Evolutionary conservation across 2,329 filamentous ascomycete species (phyloP).

Genomic region (Calonectria montana): DNA sequence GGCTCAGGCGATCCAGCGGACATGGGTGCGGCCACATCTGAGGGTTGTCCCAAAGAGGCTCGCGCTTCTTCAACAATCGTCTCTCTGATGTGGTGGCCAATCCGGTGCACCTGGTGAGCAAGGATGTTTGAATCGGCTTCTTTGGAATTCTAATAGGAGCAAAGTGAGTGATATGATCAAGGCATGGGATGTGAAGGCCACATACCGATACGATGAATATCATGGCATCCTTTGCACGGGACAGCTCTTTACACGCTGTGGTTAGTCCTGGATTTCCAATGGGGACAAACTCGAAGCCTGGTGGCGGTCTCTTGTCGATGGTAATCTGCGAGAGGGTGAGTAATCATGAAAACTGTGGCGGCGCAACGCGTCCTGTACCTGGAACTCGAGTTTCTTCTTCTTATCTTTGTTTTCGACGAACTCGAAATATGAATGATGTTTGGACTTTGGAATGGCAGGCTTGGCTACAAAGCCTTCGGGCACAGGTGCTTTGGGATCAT

Average conservation of each 20-base stretch:
- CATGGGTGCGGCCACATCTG: constrained; percentile 30
- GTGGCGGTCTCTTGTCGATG: constrained; percentile 62
- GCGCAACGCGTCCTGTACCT: constrained; percentile 58
- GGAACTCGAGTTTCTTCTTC: constrained; percentile 72
- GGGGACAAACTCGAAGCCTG: constrained; percentile 72
- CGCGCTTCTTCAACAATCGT: constrained; percentile 69
- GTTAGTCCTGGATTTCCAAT: constrained; percentile 72
- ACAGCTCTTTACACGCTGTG: constrained; percentile 72
- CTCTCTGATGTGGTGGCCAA: constrained; percentile 70
- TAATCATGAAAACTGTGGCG: constrained; percentile 33
- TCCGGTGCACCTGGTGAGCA: constrained; percentile 66
- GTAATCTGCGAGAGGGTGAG: constrained; percentile 60
- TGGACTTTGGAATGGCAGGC: constrained; percentile 56
- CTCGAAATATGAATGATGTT: constrained; percentile 73
- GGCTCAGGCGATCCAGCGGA: constrained; percentile 61
- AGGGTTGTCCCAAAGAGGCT: constrained; percentile 41
- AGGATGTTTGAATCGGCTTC: constrained; percentile 51
- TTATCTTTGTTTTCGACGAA: constrained; percentile 73
- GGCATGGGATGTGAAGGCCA: neutral
- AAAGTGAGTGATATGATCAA: constrained; percentile 22
- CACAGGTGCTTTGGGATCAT: constrained; percentile 48
- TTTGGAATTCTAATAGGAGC: constrained; percentile 43
- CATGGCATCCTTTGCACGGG: constrained; percentile 70
- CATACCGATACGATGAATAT: constrained; percentile 75
- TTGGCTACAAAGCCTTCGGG: constrained; percentile 52